Percentiles rank a stretch among this genome's conserved stretches.
Conservation (phyloP, 495 filamentous ascomycete species). For the Durotheca rogersii region DNA sequence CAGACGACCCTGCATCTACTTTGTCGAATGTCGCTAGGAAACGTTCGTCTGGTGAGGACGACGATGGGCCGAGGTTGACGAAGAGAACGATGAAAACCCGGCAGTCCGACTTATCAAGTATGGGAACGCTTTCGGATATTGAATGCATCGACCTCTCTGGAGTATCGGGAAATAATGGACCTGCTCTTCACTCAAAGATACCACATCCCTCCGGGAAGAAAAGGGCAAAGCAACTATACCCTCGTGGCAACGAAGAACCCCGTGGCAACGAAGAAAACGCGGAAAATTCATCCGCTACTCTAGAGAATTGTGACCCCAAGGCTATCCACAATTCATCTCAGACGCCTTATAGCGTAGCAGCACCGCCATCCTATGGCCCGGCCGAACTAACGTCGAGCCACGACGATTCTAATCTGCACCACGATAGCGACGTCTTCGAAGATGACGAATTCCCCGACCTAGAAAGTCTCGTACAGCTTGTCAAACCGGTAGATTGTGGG, state of each 20-base stretch:
- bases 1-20: not conserved
- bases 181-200: not conserved
- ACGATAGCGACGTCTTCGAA: conserved; percentile 18
- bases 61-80: not conserved
- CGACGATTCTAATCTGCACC: not conserved
- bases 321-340: too few relatives aligned
- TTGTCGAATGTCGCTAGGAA: conserved; percentile 19
- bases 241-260: conserved; percentile 6
- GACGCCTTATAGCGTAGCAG: too few relatives aligned
- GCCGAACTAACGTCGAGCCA: not conserved
- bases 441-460: conserved; percentile 31
- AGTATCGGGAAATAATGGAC: conserved; percentile 11
- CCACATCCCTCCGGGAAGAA: not conserved
- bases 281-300: conserved; percentile 6
- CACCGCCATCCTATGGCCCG: not conserved
- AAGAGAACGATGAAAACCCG: conserved; percentile 2
- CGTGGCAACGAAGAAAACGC: conserved; percentile 1
- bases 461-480: conserved; percentile 15
- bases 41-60: conserved; percentile 2
- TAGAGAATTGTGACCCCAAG: too few relatives aligned
- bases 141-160: conserved; percentile 43
- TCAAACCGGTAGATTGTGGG: conserved; percentile 24
- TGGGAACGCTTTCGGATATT: conserved; percentile 25
- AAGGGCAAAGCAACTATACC: not conserved
- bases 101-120: conserved; percentile 3